A percentile compares a stretch with the other conserved stretches of the same genome.
These are phyloP conservation scores for Rubroshorea leprosula DNA, from an alignment of 345 rosid species.

Conservation along the genomic window DNA sequence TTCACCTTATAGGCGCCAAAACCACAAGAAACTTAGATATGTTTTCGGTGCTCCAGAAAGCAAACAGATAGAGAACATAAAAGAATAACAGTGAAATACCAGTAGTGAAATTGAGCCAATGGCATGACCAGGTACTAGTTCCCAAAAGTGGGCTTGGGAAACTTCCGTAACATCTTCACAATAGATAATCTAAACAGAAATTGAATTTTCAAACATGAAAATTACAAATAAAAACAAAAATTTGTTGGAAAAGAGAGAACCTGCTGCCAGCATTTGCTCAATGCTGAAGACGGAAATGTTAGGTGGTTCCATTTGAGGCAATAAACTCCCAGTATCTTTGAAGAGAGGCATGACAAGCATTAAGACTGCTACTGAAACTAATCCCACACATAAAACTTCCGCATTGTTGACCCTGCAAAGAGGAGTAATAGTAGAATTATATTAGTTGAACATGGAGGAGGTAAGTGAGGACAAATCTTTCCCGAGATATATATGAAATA, in stretches of 20 bases:
- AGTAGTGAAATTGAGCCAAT: constrained; percentile 75
- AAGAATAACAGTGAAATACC: constrained; percentile 32
- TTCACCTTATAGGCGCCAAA: constrained; percentile 44
- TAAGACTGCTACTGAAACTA: constrained; percentile 75
- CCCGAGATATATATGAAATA: constrained; percentile 9
- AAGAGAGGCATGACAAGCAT: constrained; percentile 89
- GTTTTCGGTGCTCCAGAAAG: background rate
- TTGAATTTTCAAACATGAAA: constrained; percentile 1
- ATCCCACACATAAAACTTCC: constrained; percentile 86
- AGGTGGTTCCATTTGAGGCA: constrained; percentile 96
- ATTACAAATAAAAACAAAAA: background rate
- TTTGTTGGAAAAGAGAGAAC: constrained; percentile 25
- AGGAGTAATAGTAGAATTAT: constrained; percentile 12
- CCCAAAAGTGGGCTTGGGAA: constrained; percentile 88
- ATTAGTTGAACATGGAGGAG: background rate
- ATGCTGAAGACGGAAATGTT: constrained; percentile 75
- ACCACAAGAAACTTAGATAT: constrained; percentile 5
- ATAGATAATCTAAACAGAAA: constrained; percentile 47
- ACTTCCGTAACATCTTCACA: constrained; percentile 74
- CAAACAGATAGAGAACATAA: background rate
- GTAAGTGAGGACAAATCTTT: background rate
- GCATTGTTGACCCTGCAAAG: constrained; percentile 86
- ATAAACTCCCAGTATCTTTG: constrained; percentile 65
- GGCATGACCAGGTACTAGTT: constrained; percentile 84
- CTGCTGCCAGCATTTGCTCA: constrained; percentile 92